Evolutionary conservation across 1,284 basidiomycete species (phyloP).

Genomic region (Phlebopus sp.): DNA sequence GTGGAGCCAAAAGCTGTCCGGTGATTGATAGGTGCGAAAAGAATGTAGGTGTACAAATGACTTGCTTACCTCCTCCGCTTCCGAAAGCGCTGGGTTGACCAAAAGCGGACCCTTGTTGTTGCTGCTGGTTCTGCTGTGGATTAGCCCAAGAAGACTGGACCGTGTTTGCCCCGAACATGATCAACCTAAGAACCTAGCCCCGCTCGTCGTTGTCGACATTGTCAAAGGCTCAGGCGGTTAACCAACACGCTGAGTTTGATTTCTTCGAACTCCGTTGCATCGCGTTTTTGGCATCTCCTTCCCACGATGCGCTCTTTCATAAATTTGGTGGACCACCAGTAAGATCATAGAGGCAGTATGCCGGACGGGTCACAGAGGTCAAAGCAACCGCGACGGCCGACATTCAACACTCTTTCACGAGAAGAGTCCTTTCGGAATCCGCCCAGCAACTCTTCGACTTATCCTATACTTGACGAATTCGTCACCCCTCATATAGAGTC

Average conservation of each 20-base stretch:
- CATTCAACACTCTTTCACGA: conserved; percentile 84
- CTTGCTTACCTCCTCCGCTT: conserved; percentile 38
- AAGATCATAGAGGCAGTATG: conserved; percentile 28
- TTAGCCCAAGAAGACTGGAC: conserved; percentile 64
- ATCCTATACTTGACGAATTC: conserved; percentile 89
- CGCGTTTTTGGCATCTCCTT: conserved; percentile 21
- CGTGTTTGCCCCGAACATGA: conserved; percentile 56
- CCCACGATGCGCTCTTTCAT: conserved; percentile 6
- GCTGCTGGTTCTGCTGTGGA: conserved; percentile 51
- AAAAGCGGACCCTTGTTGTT: conserved; percentile 41
- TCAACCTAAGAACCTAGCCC: conserved; percentile 20
- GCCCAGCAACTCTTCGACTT: conserved; percentile 63
- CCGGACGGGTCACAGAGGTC: conserved; percentile 29
- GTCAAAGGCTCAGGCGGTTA: conserved; percentile 9
- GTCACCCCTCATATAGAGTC: conserved; percentile 93
- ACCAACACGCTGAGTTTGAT: conserved; percentile 23
- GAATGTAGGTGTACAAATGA: conserved; percentile 32
- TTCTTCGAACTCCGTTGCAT: conserved; percentile 13
- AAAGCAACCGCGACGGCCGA: conserved; percentile 38
- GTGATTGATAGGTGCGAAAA: conserved; percentile 31
- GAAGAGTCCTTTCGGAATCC: conserved; percentile 85
- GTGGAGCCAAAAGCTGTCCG: conserved; percentile 43
- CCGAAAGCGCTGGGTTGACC: conserved; percentile 50
- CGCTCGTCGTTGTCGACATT: conserved; percentile 24
- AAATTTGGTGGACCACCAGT: conserved; percentile 11